Base-by-base conservation (phyloP, 1,284 basidiomycete genomes). In the Neonothopanus nambi region DNA sequence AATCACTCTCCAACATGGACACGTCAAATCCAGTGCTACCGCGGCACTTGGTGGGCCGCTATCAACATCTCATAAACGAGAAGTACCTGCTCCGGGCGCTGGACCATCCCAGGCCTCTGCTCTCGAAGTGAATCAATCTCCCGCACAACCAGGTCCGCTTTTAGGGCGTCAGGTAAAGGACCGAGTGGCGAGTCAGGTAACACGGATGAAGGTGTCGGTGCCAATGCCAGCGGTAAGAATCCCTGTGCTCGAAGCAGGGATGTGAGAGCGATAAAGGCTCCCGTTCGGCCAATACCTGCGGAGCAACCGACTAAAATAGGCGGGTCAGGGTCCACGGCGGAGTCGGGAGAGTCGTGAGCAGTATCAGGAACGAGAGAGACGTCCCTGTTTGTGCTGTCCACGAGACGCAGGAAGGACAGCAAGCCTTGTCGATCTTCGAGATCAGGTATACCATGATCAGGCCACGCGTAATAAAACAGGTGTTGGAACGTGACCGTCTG, bases 221-320 rank as follows among this genome's bases (percentile, higher is more conserved):
- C 23, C 13, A 33, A 23, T 21, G 57, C 63, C 13, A 74, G 63
- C 6, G 71, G 62, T 9, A 91, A 70, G 52, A 87, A 70, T 35
- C 73, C 76, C 57, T 82, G 68, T 38, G 74, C 66, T 24, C 89
- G 84, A 23, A 92, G 71, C 24, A 92, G 72, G 13, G 91, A 93
- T 11, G 81, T 84, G 18, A 93, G 67, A 0, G 90, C 86, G 62
- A 91, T 86, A 71, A 93, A 96, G 28, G 91, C 84, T 15, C 95
- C 95, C 0, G 95, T 96, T 21, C 95, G 82, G 0, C 95, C 95
- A 36, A 96, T 82, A 3, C 95, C 95, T 0, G 95, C 95, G 20
- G 87, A 90, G 63, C 93, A 96, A 60, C 91, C 85, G 24, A 93
- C 81, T 65, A 95, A 82, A 51, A 91, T 81, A 0, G 93, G 92